These are phyloP conservation scores for Rhizomucor miehei DNA, from an alignment of 371 early-diverging fungal genomes.

Conservation along the genomic window DNA sequence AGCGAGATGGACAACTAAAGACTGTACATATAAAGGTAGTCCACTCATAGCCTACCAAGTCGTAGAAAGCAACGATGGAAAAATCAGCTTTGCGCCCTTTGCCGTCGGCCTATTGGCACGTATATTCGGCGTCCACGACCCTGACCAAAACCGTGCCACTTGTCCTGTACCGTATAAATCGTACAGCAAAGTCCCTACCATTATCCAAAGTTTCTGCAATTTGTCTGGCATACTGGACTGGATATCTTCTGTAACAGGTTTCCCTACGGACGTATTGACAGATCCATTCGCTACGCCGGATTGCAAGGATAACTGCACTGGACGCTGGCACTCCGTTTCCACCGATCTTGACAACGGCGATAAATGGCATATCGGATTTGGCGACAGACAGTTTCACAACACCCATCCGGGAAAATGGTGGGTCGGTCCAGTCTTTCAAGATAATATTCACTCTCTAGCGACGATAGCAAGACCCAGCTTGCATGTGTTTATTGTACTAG, in stretches of 20 bases:
- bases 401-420: conserved; percentile 12
- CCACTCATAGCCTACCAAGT: conserved; percentile 19
- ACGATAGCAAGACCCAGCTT: not conserved
- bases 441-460: not conserved
- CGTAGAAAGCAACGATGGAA: not conserved
- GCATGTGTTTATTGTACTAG: conserved; percentile 1
- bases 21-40: conserved; percentile 2
- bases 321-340: conserved; percentile 5
- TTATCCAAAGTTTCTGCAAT: conserved; percentile 18
- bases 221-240: conserved; percentile 12
- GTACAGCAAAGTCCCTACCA: conserved; percentile 2
- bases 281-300: conserved; percentile 9
- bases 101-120: conserved; percentile 29
- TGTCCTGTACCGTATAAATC: conserved; percentile 24
- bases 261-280: conserved; percentile 9
- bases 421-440: conserved; percentile 12
- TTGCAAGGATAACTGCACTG: conserved; percentile 4
- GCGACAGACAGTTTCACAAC: conserved; percentile 1
- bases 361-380: conserved; percentile 14
- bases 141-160: conserved; percentile 14
- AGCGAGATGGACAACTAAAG: not conserved
- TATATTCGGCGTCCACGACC: conserved; percentile 41
- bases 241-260: conserved; percentile 12
- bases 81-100: conserved; percentile 14
- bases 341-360: not conserved